These are phyloP conservation scores for Penicillium lividum DNA, from an alignment of 495 filamentous ascomycete genomes.

Conservation along the genomic window DNA sequence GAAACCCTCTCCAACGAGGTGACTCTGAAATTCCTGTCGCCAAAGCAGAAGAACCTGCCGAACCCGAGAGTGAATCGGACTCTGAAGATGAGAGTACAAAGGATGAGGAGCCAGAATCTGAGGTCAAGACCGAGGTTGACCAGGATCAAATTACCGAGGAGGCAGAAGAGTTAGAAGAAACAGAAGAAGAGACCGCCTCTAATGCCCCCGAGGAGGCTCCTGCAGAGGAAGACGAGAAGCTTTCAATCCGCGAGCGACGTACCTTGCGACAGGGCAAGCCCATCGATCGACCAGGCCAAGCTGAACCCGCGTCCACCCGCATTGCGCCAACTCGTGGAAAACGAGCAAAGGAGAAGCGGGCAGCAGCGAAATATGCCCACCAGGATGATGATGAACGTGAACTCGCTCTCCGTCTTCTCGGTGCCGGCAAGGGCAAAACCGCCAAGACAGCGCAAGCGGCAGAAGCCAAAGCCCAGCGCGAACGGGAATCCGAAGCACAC, in stretches of 20 bases:
- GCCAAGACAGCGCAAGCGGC: slow-evolving; percentile 52
- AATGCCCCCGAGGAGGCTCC: slow-evolving; percentile 21
- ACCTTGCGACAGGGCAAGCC: slow-evolving; percentile 48
- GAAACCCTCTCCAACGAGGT: slow-evolving; percentile 36
- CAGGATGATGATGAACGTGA: slow-evolving; percentile 93
- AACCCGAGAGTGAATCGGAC: slow-evolving; percentile 35
- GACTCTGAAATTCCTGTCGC: slow-evolving; percentile 27
- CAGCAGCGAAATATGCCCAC: slow-evolving; percentile 85
- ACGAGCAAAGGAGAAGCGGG: slow-evolving; percentile 81
- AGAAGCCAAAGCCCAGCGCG: slow-evolving; percentile 52
- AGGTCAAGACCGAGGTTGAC: slow-evolving; percentile 19
- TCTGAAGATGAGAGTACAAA: slow-evolving; percentile 31
- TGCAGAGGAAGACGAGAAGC: slow-evolving; percentile 35
- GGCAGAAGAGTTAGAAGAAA: slow-evolving; percentile 16
- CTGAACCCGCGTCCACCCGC: slow-evolving; percentile 19
- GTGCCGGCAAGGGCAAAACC: slow-evolving; percentile 61
- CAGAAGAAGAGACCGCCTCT: slow-evolving; percentile 17
- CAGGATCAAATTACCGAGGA: slow-evolving; percentile 19
- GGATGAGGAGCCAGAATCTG: slow-evolving; percentile 20
- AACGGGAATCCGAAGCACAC: slow-evolving; percentile 63
- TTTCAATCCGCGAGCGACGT: slow-evolving; percentile 53
- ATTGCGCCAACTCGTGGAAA: slow-evolving; percentile 69
- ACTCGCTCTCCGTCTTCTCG: slow-evolving; percentile 78
- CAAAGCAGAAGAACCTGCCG: slow-evolving; percentile 28
- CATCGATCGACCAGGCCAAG: slow-evolving; percentile 22